Evolutionary conservation across 2,329 filamentous ascomycete species (phyloP).

Genomic region (Aspergillus hortae): DNA sequence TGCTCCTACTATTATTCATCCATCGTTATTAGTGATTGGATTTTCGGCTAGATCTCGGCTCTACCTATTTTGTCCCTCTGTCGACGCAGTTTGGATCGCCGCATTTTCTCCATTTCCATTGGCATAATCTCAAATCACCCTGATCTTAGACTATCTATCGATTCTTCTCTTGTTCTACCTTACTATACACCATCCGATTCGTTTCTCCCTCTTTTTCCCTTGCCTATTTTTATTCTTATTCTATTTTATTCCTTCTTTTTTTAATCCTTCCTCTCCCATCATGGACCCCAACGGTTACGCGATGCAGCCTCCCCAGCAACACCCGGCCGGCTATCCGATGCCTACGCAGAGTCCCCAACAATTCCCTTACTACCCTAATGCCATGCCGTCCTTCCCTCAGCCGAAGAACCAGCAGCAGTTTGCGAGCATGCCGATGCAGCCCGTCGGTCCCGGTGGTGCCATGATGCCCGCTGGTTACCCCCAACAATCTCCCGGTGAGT

Average conservation of each 20-base stretch:
- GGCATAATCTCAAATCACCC: too few relatives aligned
- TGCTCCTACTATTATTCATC: too few relatives aligned
- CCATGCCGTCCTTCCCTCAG: constrained; percentile 28
- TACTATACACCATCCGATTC: too few relatives aligned
- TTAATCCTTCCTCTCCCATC: constrained; percentile 5
- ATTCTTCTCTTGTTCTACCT: too few relatives aligned
- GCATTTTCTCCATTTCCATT: too few relatives aligned
- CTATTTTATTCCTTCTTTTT: neutral
- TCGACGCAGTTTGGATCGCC: too few relatives aligned
- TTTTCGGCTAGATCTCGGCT: too few relatives aligned
- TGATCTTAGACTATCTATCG: too few relatives aligned
- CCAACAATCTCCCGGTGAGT: constrained; percentile 35
- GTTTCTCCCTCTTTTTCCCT: too few relatives aligned
- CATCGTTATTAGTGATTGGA: too few relatives aligned
- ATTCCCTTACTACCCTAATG: constrained; percentile 35
- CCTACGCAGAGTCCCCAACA: constrained; percentile 31
- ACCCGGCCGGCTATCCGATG: constrained; percentile 32
- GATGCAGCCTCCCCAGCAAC: constrained; percentile 15
- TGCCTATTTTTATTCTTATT: neutral
- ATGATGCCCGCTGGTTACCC: constrained; percentile 37
- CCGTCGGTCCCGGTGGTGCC: constrained; percentile 32
- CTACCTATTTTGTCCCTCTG: too few relatives aligned
- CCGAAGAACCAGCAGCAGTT: constrained; percentile 33
- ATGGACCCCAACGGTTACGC: constrained; percentile 32
- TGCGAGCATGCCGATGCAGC: constrained; percentile 33